Base-by-base conservation (phyloP, 179 eudicot genomes). In the Silene coronaria region DNA sequence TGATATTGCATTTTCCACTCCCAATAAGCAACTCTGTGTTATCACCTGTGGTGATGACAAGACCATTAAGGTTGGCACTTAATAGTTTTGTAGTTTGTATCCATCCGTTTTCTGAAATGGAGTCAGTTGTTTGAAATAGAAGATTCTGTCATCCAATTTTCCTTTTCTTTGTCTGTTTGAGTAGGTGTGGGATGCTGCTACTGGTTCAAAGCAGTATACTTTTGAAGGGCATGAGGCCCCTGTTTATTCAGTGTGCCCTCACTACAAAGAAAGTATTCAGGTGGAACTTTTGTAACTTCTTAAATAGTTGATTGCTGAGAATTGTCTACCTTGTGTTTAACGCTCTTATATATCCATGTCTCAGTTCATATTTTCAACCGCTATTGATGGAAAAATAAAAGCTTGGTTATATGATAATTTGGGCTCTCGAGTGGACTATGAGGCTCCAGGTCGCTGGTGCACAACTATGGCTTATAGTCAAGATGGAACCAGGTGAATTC, bases 191-290 rank as follows among this genome's bases (percentile, higher is more conserved):
- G 97, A 91, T 88, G 98, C 97, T 66, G 75, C 84, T 38, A 87
- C 81, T 79, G 98, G 98, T 72, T 26, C 91, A 32, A 90, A 73
- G 74, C 95, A 86, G 81, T 84, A 89, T 76, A 88, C 89, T 48
- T 93, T 93, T 74, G 98, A 93, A 82, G 97, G 98, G 80, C 98
- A 93, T 70, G 98, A 93, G 75, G 97, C 97, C 70, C 96, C 96
- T 77, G 98, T 93, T 16, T 93, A 91, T 80, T 93, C 98, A 32
- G 91, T 93, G 48, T 91, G 98, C 88, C 98, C 98, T 48, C 97
- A 93, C 78, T 85, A 84, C 73, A 93, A 91, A 74, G 98, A 90
- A 68, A 87, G 82, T 68, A 91, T 91, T 79, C 98, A 93, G 93
- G 98, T 91, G 30, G 8, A 67, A 55, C 74, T 9, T 24, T 67